phyloP scores from a whole-genome alignment of 2,329 filamentous ascomycete genomes.

The Xylariaceae sp. region DNA sequence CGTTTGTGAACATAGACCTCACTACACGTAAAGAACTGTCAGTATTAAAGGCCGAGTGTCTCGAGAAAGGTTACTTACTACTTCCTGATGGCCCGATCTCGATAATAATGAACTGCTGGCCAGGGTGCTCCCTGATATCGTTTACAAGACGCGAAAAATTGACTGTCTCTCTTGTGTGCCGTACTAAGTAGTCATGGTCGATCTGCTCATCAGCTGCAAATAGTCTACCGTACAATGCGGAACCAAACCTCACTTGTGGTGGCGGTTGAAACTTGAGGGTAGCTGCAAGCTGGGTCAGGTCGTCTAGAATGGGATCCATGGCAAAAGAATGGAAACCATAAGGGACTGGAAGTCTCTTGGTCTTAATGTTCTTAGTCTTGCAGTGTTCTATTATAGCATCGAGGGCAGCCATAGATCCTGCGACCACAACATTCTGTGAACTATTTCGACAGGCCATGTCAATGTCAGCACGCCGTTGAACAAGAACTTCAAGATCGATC shows the following conservation, averaged over 20 bases:
- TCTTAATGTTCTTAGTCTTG: constrained; percentile 33
- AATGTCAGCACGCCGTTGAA: constrained; percentile 19
- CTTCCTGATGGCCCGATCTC: constrained; percentile 36
- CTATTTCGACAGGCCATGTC: constrained; percentile 43
- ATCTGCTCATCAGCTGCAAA: neutral
- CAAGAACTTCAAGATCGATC: constrained; percentile 20
- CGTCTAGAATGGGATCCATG: constrained; percentile 36
- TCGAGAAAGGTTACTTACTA: too few relatives aligned
- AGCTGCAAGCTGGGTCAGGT: constrained; percentile 19
- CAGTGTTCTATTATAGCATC: constrained; percentile 24
- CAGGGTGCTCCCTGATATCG: constrained; percentile 13
- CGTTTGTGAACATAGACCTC: too few relatives aligned
- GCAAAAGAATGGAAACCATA: constrained; percentile 42
- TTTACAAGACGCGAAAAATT: constrained; percentile 33
- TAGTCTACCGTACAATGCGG: constrained; percentile 27
- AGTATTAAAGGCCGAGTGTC: too few relatives aligned
- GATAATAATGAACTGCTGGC: constrained; percentile 17
- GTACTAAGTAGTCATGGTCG: constrained; percentile 26
- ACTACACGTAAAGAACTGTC: too few relatives aligned
- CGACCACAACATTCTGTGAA: constrained; percentile 40
- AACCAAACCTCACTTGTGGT: constrained; percentile 24
- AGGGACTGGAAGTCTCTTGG: constrained; percentile 36
- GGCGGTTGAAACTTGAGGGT: constrained; percentile 1
- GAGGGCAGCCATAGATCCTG: constrained; percentile 33
- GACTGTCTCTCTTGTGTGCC: constrained; percentile 37